Base-by-base conservation (phyloP, 2,329 filamentous ascomycete genomes). In the Salinomyces thailandicus region DNA sequence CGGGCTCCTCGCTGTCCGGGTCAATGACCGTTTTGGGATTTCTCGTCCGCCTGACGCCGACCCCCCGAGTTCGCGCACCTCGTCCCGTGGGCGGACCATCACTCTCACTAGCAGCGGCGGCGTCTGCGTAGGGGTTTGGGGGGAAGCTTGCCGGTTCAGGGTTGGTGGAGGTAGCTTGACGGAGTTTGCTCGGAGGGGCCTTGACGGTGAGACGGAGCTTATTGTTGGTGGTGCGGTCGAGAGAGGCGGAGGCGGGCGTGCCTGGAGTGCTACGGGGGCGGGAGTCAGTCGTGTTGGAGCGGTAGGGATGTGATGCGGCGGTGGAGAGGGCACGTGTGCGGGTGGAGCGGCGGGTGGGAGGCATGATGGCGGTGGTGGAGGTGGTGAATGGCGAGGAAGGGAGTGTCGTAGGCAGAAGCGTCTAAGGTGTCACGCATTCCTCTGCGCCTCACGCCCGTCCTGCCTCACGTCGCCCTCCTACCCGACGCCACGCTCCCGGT, bases 141-240 rank as follows among this genome's bases (percentile, higher is more conserved):
- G 53, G 52, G 3, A 55, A 42, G 17, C 32, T 11, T n/a, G 20
- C n/a, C 14, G 8, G 33, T 6, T 47, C 49, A n/a, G n/a, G n/a
- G 18, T 57, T 46, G 38, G 53, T 60, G 26, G 60, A 60, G 1
- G 63, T 68, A 24, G 64, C 67, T 39, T 69, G 61, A 36, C 65
- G 58, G 16, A 70, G 58, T 53, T 66, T 68, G 54, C 58, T 64
- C 13, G 67, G 66, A 2, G 64, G 62, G 11, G 66, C 64, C 43
- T 69, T 69, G 45, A 70, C 66, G 26, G 65, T 70, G 40, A 70
- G 59, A 38, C 62, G 59, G 38, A 69, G 66, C 41, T 61, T 62
- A 41, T 61, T 62, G 28, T 62, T 59, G 35, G 63, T 58, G 40
- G 62, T 62, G 34, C 41, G 60, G 35, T 43, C 54, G 51, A 58